phyloP scores from a whole-genome alignment of 2,329 filamentous ascomycete genomes.

The Fusarium sp. region DNA sequence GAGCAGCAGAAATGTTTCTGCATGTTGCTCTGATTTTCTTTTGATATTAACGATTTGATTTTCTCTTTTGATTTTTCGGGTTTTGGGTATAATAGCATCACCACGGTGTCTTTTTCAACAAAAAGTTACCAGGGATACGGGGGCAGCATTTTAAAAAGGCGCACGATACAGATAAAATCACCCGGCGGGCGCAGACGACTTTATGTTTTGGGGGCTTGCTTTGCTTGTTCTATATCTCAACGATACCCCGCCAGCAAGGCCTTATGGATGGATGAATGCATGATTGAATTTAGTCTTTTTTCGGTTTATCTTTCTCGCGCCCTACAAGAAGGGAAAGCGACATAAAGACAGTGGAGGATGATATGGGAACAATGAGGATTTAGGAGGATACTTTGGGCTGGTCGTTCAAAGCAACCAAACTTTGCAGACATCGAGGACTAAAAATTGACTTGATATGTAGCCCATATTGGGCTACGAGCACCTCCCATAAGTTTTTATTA shows the following conservation, averaged over 20 bases:
- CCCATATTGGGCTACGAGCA: constrained; percentile 31
- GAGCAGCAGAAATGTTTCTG: constrained; percentile 13
- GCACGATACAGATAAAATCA: constrained; percentile 42
- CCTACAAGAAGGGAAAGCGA: constrained; percentile 6
- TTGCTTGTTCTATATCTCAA: constrained; percentile 55
- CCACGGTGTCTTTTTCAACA: constrained; percentile 56
- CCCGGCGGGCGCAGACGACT: constrained; percentile 47
- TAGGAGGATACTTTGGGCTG: constrained; percentile 8
- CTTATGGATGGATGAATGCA: constrained; percentile 47
- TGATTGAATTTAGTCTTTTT: constrained; percentile 34
- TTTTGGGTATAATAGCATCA: constrained; percentile 45
- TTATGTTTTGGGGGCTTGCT: constrained; percentile 48
- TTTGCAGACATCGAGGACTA: constrained; percentile 8
- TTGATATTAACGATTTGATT: constrained; percentile 23
- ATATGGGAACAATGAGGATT: background rate
- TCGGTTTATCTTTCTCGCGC: constrained; percentile 2
- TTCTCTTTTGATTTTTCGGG: constrained; percentile 18
- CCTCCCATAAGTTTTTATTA: background rate
- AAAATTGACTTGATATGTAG: constrained; percentile 33
- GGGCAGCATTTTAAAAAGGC: constrained; percentile 44
- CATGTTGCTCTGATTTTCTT: constrained; percentile 33
- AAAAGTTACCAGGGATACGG: constrained; percentile 53
- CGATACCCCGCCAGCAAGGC: constrained; percentile 53
- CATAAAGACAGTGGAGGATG: constrained; percentile 9
- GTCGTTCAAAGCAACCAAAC: background rate